Conservation (phyloP, 2,329 filamentous ascomycete species). For the Aulographum hederae region DNA sequence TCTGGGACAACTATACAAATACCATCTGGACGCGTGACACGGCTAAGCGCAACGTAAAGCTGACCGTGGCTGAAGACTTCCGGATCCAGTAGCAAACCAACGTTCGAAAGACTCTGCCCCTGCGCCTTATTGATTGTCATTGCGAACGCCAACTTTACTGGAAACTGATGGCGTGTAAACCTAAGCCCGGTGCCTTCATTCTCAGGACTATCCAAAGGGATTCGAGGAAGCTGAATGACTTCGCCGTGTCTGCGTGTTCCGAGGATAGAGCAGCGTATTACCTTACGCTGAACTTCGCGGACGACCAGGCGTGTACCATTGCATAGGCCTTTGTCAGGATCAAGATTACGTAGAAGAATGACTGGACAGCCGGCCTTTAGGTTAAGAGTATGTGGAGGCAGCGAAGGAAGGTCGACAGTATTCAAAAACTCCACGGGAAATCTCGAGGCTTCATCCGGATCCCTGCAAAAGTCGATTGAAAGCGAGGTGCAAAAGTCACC, state of each 20-base stretch:
- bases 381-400: slow-evolving; percentile 2
- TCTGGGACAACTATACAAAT: slow-evolving; percentile 2
- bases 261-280: slow-evolving; percentile 2
- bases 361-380: slow-evolving; percentile 3
- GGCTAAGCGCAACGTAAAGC: slow-evolving; percentile 3
- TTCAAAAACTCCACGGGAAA: slow-evolving; percentile 3
- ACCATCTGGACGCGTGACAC: slow-evolving; percentile 1
- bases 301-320: slow-evolving; percentile 3
- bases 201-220: slow-evolving; percentile 1
- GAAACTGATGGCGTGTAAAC: slow-evolving; percentile 3
- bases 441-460: slow-evolving; percentile 1
- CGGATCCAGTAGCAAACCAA: slow-evolving; percentile 1
- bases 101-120: slow-evolving; percentile 2
- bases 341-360: slow-evolving; percentile 1
- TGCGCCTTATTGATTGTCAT: slow-evolving; percentile 5
- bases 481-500: neutral
- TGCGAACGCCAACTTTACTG: slow-evolving; percentile 3
- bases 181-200: neutral
- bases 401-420: neutral
- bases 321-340: slow-evolving; percentile 1
- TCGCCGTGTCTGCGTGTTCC: slow-evolving; percentile 1
- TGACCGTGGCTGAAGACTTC: slow-evolving; percentile 2
- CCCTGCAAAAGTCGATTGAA: slow-evolving; percentile 1
- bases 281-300: neutral
- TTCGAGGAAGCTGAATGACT: slow-evolving; percentile 1